Base-by-base conservation (phyloP, 1,284 basidiomycete species). In the Trametes polyzona region DNA sequence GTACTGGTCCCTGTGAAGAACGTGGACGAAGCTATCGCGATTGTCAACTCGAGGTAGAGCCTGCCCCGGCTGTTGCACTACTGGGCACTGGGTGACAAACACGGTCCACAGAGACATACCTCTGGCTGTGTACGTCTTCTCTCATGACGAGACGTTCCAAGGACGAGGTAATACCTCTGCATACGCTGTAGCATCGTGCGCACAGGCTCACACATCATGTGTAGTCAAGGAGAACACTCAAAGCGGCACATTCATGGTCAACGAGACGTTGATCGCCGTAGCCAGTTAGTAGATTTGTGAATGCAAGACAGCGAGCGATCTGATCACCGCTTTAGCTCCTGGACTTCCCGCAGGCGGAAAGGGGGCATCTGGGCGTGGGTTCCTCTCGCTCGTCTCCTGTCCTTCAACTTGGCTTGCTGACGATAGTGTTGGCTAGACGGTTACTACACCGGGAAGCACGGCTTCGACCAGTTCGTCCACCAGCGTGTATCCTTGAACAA, bases 71-170 rank as follows among this genome's bases (percentile, higher is more conserved):
- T 19, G 9, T 26, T 27, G n/a, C 42, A 10, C 26, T 16, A 17
- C 4, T 35, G 16, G 41, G 2, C 24, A 6, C 14, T 26, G n/a
- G 41, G 17, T 43, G 24, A n/a, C 19, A n/a, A 27, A 12, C 8
- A 17, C 17, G 10, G 9, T 29, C 14, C n/a, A 10, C 60, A 89
- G 87, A 43, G 89, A 90, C 54, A 85, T 92, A 61, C 89, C 93
- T 3, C 78, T 95, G 6, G 82, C 85, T 0, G 72, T 94, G 12
- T 93, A 94, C 65, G 82, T 91, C 27, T 95, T 94, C 74, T 79
- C 88, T 1, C 71, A 80, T 49, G 81, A 88, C 64, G 65, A 78
- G 1, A 71, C 70, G 16, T 79, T 86, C 65, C 89, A 90, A 70
- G 71, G 77, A 19, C 86, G 86, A 71, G 81, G 88, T 84, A 59